Evolutionary conservation across 148 eudicot genomes (phyloP).

Genomic region (Spergularia bocconei): DNA sequence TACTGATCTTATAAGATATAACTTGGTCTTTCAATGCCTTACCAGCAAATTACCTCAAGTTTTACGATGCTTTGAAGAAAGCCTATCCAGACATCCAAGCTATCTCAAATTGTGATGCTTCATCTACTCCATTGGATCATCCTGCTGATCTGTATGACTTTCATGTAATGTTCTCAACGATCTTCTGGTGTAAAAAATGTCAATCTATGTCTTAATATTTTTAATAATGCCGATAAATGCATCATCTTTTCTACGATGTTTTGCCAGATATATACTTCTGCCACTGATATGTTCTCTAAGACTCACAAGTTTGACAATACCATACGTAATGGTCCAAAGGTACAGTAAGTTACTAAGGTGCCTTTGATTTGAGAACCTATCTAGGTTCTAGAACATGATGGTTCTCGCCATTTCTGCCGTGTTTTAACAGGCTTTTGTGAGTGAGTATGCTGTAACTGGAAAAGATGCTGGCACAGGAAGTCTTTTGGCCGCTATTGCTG

Average conservation of each 20-base stretch:
- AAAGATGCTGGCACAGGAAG: constrained; percentile 74
- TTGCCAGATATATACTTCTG: constrained; percentile 54
- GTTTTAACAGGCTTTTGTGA: constrained; percentile 80
- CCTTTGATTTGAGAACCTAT: neutral
- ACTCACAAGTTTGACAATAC: constrained; percentile 57
- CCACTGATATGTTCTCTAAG: constrained; percentile 50
- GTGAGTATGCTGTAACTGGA: constrained; percentile 88
- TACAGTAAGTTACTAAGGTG: neutral
- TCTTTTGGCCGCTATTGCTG: constrained; percentile 79
- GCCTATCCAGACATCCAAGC: constrained; percentile 81
- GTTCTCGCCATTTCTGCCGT: constrained; percentile 19
- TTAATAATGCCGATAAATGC: neutral
- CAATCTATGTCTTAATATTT: neutral
- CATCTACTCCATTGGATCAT: constrained; percentile 55
- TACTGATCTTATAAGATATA: constrained; percentile 4
- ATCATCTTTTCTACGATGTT: constrained; percentile 8
- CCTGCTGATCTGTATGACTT: constrained; percentile 90
- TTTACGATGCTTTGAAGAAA: constrained; percentile 56
- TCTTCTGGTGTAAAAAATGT: neutral
- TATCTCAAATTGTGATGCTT: constrained; percentile 82
- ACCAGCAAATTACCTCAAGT: constrained; percentile 78
- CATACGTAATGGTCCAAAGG: constrained; percentile 77
- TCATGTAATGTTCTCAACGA: constrained; percentile 55
- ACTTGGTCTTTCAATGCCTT: constrained; percentile 13
- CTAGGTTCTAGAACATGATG: neutral